phyloP scores from a whole-genome alignment of 352 stramenopile species.

The Globisporangium echinulatum region DNA sequence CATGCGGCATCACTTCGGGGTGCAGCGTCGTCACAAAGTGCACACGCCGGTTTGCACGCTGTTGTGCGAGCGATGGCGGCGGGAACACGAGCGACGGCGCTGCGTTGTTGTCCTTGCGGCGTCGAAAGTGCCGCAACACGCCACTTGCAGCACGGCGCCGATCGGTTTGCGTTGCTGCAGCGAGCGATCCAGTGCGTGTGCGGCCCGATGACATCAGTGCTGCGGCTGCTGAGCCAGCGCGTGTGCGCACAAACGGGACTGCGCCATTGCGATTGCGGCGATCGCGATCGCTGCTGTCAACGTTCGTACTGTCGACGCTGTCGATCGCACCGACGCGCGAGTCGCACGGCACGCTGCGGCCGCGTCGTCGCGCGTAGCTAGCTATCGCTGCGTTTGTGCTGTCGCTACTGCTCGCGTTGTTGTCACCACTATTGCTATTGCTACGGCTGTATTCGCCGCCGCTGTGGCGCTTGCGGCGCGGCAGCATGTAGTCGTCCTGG shows the following conservation, averaged over 20 bases:
- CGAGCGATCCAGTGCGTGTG: not conserved
- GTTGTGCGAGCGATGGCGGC: not conserved
- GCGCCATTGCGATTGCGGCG: not conserved
- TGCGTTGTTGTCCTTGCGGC: constrained; percentile 3
- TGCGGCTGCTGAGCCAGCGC: constrained; percentile 3
- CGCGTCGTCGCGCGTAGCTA: constrained; percentile 6
- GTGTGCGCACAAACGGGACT: not conserved
- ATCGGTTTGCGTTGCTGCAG: not conserved
- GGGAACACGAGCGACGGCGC: not conserved
- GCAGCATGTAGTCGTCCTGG: constrained; percentile 4
- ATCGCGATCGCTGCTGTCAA: not conserved
- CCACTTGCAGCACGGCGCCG: constrained; percentile 5
- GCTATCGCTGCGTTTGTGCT: not conserved
- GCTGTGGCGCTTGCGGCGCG: constrained; percentile 11
- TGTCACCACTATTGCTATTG: too few relatives aligned
- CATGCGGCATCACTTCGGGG: constrained; percentile 28
- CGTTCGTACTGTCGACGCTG: not conserved
- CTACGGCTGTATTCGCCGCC: not conserved
- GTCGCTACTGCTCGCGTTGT: not conserved
- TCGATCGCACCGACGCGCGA: not conserved
- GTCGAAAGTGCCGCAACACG: constrained; percentile 9
- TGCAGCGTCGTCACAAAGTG: constrained; percentile 44
- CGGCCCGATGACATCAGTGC: not conserved
- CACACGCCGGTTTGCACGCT: constrained; percentile 20
- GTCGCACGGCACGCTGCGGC: constrained; percentile 11